Evolutionary conservation across 768 basidiomycete genomes (phyloP).

Genomic region (Chalciporus piperatus): DNA sequence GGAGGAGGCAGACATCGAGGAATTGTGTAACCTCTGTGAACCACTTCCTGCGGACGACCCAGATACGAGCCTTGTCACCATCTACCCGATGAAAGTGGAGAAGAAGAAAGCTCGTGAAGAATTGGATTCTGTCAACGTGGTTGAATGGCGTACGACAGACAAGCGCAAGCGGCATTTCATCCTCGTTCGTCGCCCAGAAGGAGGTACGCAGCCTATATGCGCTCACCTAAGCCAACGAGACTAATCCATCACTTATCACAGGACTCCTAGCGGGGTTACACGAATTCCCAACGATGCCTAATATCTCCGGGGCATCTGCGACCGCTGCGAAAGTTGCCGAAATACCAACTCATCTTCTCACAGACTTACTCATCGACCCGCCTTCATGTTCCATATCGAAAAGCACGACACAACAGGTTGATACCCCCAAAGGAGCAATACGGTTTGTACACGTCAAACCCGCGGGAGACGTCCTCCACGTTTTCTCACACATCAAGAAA

Average conservation of each 20-base stretch:
- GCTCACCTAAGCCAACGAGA: neutral
- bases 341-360: constrained; percentile 37
- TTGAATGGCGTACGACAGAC: constrained; percentile 63
- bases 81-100: constrained; percentile 85
- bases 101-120: constrained; percentile 86
- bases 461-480: constrained; percentile 68
- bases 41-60: constrained; percentile 40
- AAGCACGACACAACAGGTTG: neutral
- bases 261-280: constrained; percentile 88
- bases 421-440: constrained; percentile 1
- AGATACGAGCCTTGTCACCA: constrained; percentile 44
- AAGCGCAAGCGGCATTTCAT: constrained; percentile 58
- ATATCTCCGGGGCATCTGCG: constrained; percentile 45
- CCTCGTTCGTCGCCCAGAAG: constrained; percentile 77
- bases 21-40: constrained; percentile 67
- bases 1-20: constrained; percentile 65
- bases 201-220: constrained; percentile 48
- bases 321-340: constrained; percentile 32
- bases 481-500: constrained; percentile 90
- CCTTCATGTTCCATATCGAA: constrained; percentile 18
- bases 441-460: constrained; percentile 46
- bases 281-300: constrained; percentile 74
- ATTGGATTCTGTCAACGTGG: constrained; percentile 77
- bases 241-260: constrained; percentile 30
- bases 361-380: constrained; percentile 36